phyloP scores from a whole-genome alignment of 331 rosid species.

The Phaseolus coccineus region DNA sequence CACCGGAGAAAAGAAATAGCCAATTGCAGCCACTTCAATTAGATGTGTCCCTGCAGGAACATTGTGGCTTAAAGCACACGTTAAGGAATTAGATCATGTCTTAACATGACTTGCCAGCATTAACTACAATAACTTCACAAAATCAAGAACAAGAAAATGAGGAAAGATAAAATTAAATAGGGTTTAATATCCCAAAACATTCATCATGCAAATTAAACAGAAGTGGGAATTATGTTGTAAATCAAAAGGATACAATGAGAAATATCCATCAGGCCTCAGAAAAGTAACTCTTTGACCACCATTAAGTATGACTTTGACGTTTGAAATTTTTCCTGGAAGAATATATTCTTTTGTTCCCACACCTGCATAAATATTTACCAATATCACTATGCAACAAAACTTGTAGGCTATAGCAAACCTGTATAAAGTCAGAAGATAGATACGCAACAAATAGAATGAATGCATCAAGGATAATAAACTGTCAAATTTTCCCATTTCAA shows the following conservation, averaged over 20 bases:
- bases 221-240: neutral
- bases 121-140: slow-evolving; percentile 24
- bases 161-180: slow-evolving; percentile 3
- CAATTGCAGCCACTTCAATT: slow-evolving; percentile 88
- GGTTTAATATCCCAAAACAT: slow-evolving; percentile 28
- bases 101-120: slow-evolving; percentile 34
- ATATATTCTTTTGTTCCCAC: slow-evolving; percentile 65
- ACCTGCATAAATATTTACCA: slow-evolving; percentile 57
- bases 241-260: slow-evolving; percentile 91
- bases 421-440: slow-evolving; percentile 7
- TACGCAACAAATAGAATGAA: slow-evolving; percentile 13
- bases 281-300: slow-evolving; percentile 92
- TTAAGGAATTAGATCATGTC: slow-evolving; percentile 59
- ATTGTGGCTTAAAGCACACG: slow-evolving; percentile 72
- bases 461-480: slow-evolving; percentile 17
- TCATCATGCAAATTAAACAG: slow-evolving; percentile 33
- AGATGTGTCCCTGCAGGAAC: slow-evolving; percentile 98
- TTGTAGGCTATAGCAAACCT: slow-evolving; percentile 6
- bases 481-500: slow-evolving; percentile 35
- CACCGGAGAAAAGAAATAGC: slow-evolving; percentile 94
- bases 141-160: slow-evolving; percentile 8
- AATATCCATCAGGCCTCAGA: slow-evolving; percentile 94
- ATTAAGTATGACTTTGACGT: slow-evolving; percentile 89
- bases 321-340: slow-evolving; percentile 74
- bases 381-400: slow-evolving; percentile 24